phyloP scores from a whole-genome alignment of 345 rosid species.

The Isatis tinctoria region DNA sequence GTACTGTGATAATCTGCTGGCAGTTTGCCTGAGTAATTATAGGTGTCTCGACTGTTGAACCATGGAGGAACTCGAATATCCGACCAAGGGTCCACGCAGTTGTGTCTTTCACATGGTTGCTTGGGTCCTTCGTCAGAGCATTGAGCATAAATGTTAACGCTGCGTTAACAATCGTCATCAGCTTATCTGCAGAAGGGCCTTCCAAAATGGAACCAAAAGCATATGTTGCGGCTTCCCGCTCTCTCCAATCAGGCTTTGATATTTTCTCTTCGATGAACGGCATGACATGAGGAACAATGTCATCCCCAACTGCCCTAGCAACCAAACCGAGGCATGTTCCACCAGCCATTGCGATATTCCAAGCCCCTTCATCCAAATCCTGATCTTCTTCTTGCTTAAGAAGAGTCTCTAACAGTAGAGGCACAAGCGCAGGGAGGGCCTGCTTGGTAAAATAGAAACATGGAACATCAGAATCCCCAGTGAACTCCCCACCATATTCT shows the following conservation, averaged over 20 bases:
- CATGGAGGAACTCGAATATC: slow-evolving; percentile 72
- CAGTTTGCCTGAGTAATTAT: slow-evolving; percentile 65
- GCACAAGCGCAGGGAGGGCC: slow-evolving; percentile 59
- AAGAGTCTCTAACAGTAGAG: slow-evolving; percentile 55
- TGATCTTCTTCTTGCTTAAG: slow-evolving; percentile 73
- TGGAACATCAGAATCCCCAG: slow-evolving; percentile 51
- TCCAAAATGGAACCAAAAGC: slow-evolving; percentile 71
- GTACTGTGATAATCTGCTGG: slow-evolving; percentile 71
- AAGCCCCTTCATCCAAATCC: slow-evolving; percentile 69
- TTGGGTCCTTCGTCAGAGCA: slow-evolving; percentile 37
- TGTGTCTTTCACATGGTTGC: slow-evolving; percentile 41
- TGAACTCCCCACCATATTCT: slow-evolving; percentile 48
- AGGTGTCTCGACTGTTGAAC: slow-evolving; percentile 57
- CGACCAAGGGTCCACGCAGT: slow-evolving; percentile 66
- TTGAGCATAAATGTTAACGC: slow-evolving; percentile 64
- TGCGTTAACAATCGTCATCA: slow-evolving; percentile 47
- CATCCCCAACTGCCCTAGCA: slow-evolving; percentile 64
- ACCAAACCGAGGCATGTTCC: slow-evolving; percentile 68
- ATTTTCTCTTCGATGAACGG: slow-evolving; percentile 66
- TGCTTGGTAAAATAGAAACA: slow-evolving; percentile 59
- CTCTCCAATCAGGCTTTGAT: slow-evolving; percentile 65
- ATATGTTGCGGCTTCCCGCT: slow-evolving; percentile 61
- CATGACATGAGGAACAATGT: slow-evolving; percentile 60
- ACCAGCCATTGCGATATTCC: slow-evolving; percentile 73
- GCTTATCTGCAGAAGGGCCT: slow-evolving; percentile 58